Evolutionary conservation across 345 rosid genomes (phyloP).

Genomic region (Rhodamnia argentea): DNA sequence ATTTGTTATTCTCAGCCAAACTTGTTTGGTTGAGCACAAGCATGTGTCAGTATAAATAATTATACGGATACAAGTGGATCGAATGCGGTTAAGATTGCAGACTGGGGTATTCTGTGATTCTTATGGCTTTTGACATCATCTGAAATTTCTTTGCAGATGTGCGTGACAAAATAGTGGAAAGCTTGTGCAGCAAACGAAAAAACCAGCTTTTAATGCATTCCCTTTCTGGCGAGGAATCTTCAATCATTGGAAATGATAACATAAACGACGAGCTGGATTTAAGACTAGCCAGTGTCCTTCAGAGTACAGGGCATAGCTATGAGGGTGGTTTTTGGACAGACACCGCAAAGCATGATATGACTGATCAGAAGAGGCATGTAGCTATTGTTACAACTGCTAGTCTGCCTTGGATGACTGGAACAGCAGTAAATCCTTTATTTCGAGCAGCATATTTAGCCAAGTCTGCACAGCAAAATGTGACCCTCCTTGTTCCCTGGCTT

Average conservation of each 20-base stretch:
- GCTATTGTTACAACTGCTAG: slow-evolving; percentile 97
- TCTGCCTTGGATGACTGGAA: slow-evolving; percentile 99
- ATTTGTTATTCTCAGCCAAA: background rate
- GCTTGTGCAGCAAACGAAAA: slow-evolving; percentile 73
- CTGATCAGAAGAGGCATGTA: slow-evolving; percentile 71
- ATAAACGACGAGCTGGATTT: slow-evolving; percentile 61
- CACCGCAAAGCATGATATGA: slow-evolving; percentile 31
- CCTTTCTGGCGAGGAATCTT: slow-evolving; percentile 50
- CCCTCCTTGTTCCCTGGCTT: slow-evolving; percentile 97
- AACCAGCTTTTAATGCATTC: slow-evolving; percentile 48
- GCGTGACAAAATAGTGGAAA: slow-evolving; percentile 78
- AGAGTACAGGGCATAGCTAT: slow-evolving; percentile 87
- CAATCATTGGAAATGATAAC: slow-evolving; percentile 40
- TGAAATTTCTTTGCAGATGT: slow-evolving; percentile 35
- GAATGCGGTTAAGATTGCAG: background rate
- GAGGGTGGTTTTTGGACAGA: slow-evolving; percentile 93
- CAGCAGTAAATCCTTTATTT: slow-evolving; percentile 94
- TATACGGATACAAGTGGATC: background rate
- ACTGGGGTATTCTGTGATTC: background rate
- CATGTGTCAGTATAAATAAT: background rate
- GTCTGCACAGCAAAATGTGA: slow-evolving; percentile 77
- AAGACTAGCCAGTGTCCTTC: slow-evolving; percentile 88
- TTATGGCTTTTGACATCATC: background rate
- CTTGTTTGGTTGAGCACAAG: background rate
- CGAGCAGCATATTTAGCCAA: slow-evolving; percentile 88